phyloP scores from a whole-genome alignment of 305 asterid species.

The Rubia occidens region DNA sequence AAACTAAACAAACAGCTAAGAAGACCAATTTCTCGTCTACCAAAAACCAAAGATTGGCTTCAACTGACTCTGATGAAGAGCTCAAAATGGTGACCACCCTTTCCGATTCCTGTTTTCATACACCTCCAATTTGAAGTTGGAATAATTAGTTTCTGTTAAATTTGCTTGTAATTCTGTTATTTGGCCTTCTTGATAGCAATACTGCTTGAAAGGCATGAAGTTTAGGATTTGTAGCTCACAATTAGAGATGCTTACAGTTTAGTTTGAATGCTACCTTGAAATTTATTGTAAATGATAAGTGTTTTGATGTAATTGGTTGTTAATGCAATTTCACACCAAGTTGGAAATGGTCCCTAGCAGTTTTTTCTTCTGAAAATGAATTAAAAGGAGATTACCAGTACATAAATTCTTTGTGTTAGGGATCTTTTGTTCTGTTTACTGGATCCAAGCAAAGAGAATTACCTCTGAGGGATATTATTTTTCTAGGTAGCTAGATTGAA shows the following conservation, averaged over 20 bases:
- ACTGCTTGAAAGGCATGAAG: not conserved
- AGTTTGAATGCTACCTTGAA: not conserved
- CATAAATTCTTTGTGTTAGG: not conserved
- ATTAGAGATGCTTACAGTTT: not conserved
- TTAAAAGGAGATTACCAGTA: not conserved
- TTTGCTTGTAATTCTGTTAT: not conserved
- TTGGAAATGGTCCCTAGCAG: not conserved
- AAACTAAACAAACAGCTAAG: constrained; percentile 30
- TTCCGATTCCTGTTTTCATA: not conserved
- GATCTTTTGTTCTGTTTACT: not conserved
- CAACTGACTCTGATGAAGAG: constrained; percentile 42
- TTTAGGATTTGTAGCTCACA: not conserved
- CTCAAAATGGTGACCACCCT: constrained; percentile 62
- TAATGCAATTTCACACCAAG: not conserved
- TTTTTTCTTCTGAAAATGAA: not conserved
- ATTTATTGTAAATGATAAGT: not conserved
- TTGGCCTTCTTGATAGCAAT: not conserved
- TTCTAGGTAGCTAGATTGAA: not conserved
- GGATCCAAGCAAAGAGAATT: not conserved
- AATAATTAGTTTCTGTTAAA: not conserved
- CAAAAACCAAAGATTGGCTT: constrained; percentile 32
- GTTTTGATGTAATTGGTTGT: not conserved
- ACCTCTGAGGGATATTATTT: not conserved
- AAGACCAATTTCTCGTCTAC: constrained; percentile 29
- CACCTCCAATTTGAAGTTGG: not conserved